phyloP scores from a whole-genome alignment of 2,329 filamentous ascomycete species.

The Pseudocercospora ulei region DNA sequence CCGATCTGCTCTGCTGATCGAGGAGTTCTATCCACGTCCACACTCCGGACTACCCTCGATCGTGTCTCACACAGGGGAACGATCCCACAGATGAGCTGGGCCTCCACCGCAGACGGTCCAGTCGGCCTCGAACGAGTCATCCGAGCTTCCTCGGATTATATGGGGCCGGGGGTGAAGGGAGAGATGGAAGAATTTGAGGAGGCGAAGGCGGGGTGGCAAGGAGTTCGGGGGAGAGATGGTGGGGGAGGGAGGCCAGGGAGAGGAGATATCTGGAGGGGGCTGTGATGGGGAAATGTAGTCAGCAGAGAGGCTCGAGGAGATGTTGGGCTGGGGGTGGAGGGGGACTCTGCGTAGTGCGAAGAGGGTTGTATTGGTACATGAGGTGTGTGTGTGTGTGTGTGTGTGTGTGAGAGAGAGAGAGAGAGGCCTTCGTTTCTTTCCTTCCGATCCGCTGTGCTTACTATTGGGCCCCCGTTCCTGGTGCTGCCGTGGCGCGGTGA shows the following conservation, averaged over 20 bases:
- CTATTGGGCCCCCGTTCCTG: neutral
- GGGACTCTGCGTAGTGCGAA: neutral
- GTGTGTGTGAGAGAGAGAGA: constrained; percentile 19
- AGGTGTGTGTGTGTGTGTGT: neutral
- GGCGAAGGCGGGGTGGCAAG: constrained; percentile 32
- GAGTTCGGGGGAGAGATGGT: constrained; percentile 31
- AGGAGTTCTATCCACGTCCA: too few relatives aligned
- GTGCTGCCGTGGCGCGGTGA: neutral
- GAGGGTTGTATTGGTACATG: neutral
- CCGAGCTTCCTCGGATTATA: too few relatives aligned
- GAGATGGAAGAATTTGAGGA: constrained; percentile 32
- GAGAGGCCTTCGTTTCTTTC: constrained; percentile 18
- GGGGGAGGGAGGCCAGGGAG: constrained; percentile 31
- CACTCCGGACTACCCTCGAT: too few relatives aligned
- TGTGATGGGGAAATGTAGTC: constrained; percentile 2
- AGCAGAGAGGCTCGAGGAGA: constrained; percentile 9
- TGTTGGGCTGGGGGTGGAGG: constrained; percentile 2
- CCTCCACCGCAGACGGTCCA: too few relatives aligned
- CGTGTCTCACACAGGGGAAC: too few relatives aligned
- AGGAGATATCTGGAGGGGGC: constrained; percentile 27
- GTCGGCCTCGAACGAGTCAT: too few relatives aligned
- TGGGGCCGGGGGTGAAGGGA: constrained; percentile 32
- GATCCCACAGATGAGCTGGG: too few relatives aligned
- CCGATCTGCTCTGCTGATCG: too few relatives aligned
- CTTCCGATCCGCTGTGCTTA: neutral